phyloP scores from a whole-genome alignment of 2,329 filamentous ascomycete genomes.

The Myriosclerotinia curreyana region DNA sequence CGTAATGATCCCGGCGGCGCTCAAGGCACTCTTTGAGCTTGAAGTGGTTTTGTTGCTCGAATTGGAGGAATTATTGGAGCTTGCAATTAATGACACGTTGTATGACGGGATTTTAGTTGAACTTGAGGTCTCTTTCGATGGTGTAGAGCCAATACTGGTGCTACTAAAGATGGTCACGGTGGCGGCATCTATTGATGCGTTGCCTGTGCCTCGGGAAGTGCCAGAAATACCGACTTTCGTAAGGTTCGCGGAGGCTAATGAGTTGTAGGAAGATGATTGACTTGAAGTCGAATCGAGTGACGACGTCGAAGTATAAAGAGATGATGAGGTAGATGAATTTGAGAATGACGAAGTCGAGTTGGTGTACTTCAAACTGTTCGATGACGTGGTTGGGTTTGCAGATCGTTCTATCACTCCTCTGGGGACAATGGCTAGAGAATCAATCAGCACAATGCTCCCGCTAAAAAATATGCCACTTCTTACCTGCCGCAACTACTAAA shows the following conservation, averaged over 20 bases:
- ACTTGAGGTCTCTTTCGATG: background rate
- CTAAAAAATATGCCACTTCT: background rate
- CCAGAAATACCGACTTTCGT: too few relatives aligned
- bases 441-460: background rate
- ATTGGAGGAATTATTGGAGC: background rate
- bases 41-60: background rate
- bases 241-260: background rate
- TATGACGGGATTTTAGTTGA: background rate
- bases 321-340: background rate
- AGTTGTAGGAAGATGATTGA: background rate
- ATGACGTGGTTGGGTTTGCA: background rate
- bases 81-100: background rate
- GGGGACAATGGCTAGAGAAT: conserved; percentile 2
- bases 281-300: background rate
- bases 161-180: background rate
- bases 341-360: background rate
- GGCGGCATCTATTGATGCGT: background rate
- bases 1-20: background rate
- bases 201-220: background rate
- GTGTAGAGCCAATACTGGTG: background rate
- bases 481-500: conserved; percentile 5
- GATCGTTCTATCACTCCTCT: background rate
- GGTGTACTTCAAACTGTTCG: background rate
- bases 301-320: background rate
- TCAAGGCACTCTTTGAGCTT: background rate